Evolutionary conservation across 306 rosid species (phyloP).

Genomic region (Cucurbita maxima): DNA sequence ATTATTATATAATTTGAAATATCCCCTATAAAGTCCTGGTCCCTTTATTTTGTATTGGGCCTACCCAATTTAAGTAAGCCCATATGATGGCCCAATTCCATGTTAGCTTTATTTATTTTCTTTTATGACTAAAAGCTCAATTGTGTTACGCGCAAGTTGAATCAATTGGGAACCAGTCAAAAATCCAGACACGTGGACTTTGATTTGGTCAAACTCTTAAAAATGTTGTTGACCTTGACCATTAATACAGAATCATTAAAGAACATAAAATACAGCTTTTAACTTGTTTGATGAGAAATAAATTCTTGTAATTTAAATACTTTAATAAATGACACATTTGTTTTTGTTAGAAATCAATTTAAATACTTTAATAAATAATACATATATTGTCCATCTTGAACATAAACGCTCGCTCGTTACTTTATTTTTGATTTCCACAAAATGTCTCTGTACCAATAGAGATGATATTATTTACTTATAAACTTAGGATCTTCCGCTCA

Average conservation of each 20-base stretch:
- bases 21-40: too few relatives aligned
- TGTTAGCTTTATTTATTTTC: too few relatives aligned
- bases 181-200: background rate
- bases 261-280: background rate
- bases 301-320: background rate
- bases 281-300: background rate
- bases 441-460: too few relatives aligned
- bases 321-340: background rate
- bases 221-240: background rate
- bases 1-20: too few relatives aligned
- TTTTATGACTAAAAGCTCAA: background rate
- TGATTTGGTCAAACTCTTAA: background rate
- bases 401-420: too few relatives aligned
- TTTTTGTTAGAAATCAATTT: background rate
- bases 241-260: background rate
- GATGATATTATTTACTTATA: too few relatives aligned
- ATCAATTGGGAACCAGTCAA: background rate
- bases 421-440: too few relatives aligned
- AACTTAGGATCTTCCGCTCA: too few relatives aligned
- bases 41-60: background rate
- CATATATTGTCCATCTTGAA: too few relatives aligned
- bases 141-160: background rate
- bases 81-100: background rate
- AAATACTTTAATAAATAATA: background rate
- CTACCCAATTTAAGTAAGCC: background rate